phyloP scores from a whole-genome alignment of 148 eudicot genomes.

The Vaccinium myrtillus region DNA sequence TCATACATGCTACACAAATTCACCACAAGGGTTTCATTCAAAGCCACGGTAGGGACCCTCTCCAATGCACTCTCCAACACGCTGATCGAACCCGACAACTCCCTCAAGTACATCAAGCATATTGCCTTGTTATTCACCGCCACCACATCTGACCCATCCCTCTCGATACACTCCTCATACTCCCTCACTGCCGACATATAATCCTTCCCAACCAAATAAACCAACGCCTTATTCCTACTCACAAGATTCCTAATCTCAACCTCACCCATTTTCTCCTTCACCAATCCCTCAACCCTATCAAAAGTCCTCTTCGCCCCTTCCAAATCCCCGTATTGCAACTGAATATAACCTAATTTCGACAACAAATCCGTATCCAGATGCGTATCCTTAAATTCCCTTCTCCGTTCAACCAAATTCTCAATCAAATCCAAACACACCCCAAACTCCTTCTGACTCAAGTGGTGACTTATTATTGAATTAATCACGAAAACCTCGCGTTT shows the following conservation, averaged over 20 bases:
- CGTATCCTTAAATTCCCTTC: neutral
- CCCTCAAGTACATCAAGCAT: constrained; percentile 97
- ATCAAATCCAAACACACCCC: constrained; percentile 51
- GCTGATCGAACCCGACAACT: constrained; percentile 83
- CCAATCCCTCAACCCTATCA: constrained; percentile 40
- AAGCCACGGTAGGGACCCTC: constrained; percentile 73
- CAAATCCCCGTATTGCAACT: constrained; percentile 79
- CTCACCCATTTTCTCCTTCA: constrained; percentile 29
- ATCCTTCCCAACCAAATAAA: constrained; percentile 86
- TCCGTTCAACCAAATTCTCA: constrained; percentile 29
- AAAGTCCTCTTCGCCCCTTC: constrained; percentile 81
- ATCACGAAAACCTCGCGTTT: constrained; percentile 63
- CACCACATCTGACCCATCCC: constrained; percentile 67
- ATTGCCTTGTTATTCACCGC: constrained; percentile 88
- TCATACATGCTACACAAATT: constrained; percentile 98
- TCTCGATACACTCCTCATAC: constrained; percentile 80
- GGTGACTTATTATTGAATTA: constrained; percentile 58
- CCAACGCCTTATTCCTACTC: constrained; percentile 82
- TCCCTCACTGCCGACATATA: constrained; percentile 90
- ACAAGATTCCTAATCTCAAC: constrained; percentile 57
- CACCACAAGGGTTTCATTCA: constrained; percentile 84
- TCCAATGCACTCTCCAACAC: constrained; percentile 89
- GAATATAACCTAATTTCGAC: constrained; percentile 70
- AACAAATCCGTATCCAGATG: constrained; percentile 32
- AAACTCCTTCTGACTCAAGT: constrained; percentile 68